Evolutionary conservation across 306 rosid species (phyloP).

Genomic region (Quillaja saponaria): DNA sequence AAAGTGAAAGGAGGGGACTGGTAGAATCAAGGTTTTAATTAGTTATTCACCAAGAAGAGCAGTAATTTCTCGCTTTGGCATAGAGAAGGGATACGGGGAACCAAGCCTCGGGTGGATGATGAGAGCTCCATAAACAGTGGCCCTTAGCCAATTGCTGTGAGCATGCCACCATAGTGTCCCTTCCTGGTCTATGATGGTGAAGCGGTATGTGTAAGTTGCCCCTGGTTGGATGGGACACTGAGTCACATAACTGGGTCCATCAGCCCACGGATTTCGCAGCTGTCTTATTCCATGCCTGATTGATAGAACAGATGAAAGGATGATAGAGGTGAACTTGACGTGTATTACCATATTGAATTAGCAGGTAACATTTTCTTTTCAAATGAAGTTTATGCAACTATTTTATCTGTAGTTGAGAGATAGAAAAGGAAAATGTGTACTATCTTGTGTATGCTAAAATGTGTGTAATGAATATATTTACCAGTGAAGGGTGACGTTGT

Average conservation of each 20-base stretch:
- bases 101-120: slow-evolving; percentile 71
- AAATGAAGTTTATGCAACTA: too few relatives aligned
- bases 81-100: slow-evolving; percentile 69
- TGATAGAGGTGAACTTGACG: slow-evolving; percentile 16
- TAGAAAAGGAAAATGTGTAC: too few relatives aligned
- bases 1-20: not conserved
- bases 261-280: slow-evolving; percentile 95
- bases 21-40: slow-evolving; percentile 9
- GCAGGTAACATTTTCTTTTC: not conserved
- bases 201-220: slow-evolving; percentile 84
- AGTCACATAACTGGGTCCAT: slow-evolving; percentile 82
- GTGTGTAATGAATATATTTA: slow-evolving; percentile 1
- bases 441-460: too few relatives aligned
- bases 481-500: slow-evolving; percentile 58
- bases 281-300: slow-evolving; percentile 87
- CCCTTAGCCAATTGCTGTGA: slow-evolving; percentile 82
- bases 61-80: slow-evolving; percentile 67
- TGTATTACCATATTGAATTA: slow-evolving; percentile 7
- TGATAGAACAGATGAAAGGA: slow-evolving; percentile 14
- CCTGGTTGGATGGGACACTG: slow-evolving; percentile 94
- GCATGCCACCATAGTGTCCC: slow-evolving; percentile 99
- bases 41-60: slow-evolving; percentile 66
- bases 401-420: too few relatives aligned
- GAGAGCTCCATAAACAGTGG: slow-evolving; percentile 88
- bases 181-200: slow-evolving; percentile 73